Conservation (phyloP, 441 rosid species). For the Macaranga tanarius region DNA sequence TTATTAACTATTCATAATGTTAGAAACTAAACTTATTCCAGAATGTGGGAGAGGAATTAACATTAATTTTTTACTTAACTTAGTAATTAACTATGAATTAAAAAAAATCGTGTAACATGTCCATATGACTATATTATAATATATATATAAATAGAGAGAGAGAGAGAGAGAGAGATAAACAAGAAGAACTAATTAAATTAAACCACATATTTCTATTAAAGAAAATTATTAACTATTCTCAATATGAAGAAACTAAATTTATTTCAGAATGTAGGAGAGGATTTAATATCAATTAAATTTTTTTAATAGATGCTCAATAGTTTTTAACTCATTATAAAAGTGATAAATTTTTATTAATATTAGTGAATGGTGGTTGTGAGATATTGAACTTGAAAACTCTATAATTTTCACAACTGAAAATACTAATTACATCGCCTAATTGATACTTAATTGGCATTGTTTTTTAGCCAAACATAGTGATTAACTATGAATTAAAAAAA, state of each 20-base stretch:
- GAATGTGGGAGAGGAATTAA: constrained; percentile 21
- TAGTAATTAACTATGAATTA: background rate
- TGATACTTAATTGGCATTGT: too few relatives aligned
- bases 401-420: too few relatives aligned
- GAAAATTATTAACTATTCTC: too few relatives aligned
- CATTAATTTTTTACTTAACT: constrained; percentile 5
- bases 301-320: too few relatives aligned
- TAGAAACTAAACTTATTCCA: constrained; percentile 7
- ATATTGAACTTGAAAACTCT: too few relatives aligned
- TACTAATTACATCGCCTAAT: too few relatives aligned
- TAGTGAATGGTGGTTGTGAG: too few relatives aligned
- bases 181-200: background rate
- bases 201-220: constrained; percentile 15
- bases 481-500: background rate
- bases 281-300: constrained; percentile 10
- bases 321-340: too few relatives aligned
- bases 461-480: too few relatives aligned
- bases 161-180: too few relatives aligned
- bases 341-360: too few relatives aligned
- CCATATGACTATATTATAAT: background rate
- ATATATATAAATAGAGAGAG: too few relatives aligned
- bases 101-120: background rate
- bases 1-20: background rate
- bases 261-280: constrained; percentile 25
- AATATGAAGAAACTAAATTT: background rate